Conservation (phyloP, 139 green algal species). For the Marvania coccoides region DNA sequence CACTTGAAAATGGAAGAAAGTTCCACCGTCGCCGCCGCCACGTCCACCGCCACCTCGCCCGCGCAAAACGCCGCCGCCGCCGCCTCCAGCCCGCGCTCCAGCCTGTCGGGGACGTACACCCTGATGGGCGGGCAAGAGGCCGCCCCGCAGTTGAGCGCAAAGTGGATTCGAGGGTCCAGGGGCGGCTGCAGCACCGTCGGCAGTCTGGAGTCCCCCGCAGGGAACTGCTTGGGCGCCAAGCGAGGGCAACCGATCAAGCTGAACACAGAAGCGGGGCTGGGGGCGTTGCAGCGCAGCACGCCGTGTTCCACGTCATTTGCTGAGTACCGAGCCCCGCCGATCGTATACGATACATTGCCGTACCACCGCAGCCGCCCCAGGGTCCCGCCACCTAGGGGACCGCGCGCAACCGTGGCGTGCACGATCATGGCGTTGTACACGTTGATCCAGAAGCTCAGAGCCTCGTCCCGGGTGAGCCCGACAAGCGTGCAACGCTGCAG, state of each 20-base stretch:
- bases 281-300: constrained; percentile 78
- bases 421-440: constrained; percentile 88
- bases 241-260: constrained; percentile 40
- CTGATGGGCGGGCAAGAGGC: constrained; percentile 87
- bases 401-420: constrained; percentile 52
- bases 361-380: constrained; percentile 33
- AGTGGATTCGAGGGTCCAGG: constrained; percentile 93
- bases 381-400: neutral
- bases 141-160: constrained; percentile 91
- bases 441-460: constrained; percentile 89
- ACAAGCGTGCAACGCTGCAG: constrained; percentile 60
- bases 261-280: constrained; percentile 36
- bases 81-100: constrained; percentile 71
- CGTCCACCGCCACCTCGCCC: constrained; percentile 56
- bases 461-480: constrained; percentile 44
- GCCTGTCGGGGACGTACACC: constrained; percentile 65
- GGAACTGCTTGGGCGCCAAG: constrained; percentile 36
- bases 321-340: constrained; percentile 62
- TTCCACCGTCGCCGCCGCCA: constrained; percentile 24
- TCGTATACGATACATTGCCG: constrained; percentile 47
- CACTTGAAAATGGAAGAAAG: constrained; percentile 88
- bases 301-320: constrained; percentile 93
- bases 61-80: constrained; percentile 53
- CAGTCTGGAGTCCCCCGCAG: constrained; percentile 42
- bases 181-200: too few relatives aligned